A percentile compares a stretch with the other conserved stretches of the same genome.
These are phyloP conservation scores for Fraxinus angustifolia DNA, from an alignment of 305 asterid genomes.

Conservation along the genomic window DNA sequence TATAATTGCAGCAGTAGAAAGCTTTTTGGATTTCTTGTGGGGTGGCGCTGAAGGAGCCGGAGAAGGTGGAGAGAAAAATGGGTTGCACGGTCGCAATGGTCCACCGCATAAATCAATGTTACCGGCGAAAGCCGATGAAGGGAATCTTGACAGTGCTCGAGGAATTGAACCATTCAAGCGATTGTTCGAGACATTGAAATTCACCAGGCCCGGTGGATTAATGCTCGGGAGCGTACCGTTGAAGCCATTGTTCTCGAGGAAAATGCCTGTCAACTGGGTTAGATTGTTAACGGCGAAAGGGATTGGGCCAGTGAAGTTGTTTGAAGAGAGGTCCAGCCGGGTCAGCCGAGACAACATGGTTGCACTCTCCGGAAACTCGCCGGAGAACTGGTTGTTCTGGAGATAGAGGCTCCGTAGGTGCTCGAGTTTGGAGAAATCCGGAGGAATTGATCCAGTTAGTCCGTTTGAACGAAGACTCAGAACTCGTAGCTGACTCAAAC, in stretches of 20 bases:
- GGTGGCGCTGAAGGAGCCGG: constrained; percentile 46
- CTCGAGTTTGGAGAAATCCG: constrained; percentile 59
- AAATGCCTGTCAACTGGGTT: constrained; percentile 64
- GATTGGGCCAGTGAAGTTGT: constrained; percentile 67
- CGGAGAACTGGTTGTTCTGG: constrained; percentile 61
- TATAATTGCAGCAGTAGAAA: constrained; percentile 69
- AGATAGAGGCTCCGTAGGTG: constrained; percentile 67
- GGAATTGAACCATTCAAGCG: constrained; percentile 87
- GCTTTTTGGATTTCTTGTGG: constrained; percentile 34
- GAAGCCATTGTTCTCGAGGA: constrained; percentile 58
- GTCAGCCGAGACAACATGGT: constrained; percentile 62
- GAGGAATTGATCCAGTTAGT: constrained; percentile 63
- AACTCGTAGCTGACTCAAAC: constrained; percentile 51
- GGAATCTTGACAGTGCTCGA: constrained; percentile 48
- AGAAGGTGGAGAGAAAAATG: constrained; percentile 70
- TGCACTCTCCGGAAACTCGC: constrained; percentile 57
- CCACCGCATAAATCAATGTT: constrained; percentile 69
- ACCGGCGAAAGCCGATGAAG: constrained; percentile 59
- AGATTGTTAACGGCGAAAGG: constrained; percentile 70
- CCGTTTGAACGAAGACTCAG: constrained; percentile 45
- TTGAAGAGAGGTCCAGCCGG: constrained; percentile 69
- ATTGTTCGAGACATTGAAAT: constrained; percentile 60
- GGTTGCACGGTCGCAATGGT: constrained; percentile 72
- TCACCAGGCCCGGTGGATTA: constrained; percentile 36
- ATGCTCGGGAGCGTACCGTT: constrained; percentile 76